These are phyloP conservation scores for Fusarium algeriense DNA, from an alignment of 2,329 filamentous ascomycete genomes.

Conservation along the genomic window DNA sequence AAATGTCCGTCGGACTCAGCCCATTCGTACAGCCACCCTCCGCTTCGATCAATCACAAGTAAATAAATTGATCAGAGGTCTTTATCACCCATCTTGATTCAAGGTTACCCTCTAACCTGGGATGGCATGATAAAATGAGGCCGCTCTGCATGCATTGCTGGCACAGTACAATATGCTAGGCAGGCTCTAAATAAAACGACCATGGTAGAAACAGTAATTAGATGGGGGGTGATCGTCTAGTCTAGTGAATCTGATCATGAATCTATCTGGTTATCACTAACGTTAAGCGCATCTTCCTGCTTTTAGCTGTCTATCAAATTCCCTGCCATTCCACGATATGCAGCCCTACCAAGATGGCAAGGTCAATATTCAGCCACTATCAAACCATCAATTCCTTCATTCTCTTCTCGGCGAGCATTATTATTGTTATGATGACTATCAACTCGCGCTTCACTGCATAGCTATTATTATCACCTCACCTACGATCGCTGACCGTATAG, in stretches of 20 bases:
- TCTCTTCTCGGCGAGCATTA: neutral
- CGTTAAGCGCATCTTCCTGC: neutral
- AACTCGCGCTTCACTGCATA: slow-evolving; percentile 11
- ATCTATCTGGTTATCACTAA: neutral
- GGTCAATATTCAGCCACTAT: slow-evolving; percentile 22
- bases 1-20: slow-evolving; percentile 32
- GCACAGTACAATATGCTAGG: neutral
- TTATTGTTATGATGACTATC: neutral
- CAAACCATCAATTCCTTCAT: slow-evolving; percentile 2
- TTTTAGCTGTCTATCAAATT: neutral
- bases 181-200: slow-evolving; percentile 11
- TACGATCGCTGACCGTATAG: slow-evolving; percentile 1
- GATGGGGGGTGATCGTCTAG: slow-evolving; percentile 1
- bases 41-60: neutral
- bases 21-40: slow-evolving; percentile 35
- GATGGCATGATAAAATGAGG: slow-evolving; percentile 5
- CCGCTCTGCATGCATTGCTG: slow-evolving; percentile 5
- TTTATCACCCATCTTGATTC: slow-evolving; percentile 9
- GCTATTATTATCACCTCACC: slow-evolving; percentile 4
- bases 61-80: neutral
- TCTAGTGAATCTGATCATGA: slow-evolving; percentile 3
- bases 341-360: slow-evolving; percentile 9
- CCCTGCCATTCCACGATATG: slow-evolving; percentile 26
- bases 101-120: slow-evolving; percentile 7
- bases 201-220: neutral